Base-by-base conservation (phyloP, 225 moss, liverwort and hornwort species). In the Straminergon stramineum region DNA sequence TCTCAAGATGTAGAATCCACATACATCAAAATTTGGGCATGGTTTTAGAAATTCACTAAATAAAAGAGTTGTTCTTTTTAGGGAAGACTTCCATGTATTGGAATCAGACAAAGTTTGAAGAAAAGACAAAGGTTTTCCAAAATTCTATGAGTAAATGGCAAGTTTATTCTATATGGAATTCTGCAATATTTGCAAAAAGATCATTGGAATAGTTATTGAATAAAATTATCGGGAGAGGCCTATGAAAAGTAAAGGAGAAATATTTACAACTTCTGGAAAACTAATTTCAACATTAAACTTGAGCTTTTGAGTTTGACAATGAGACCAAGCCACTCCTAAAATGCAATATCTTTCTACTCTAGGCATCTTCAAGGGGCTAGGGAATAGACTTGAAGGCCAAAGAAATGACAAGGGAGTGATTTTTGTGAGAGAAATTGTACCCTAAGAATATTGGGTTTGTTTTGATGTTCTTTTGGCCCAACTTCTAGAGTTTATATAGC, bases 21-120 rank as follows among this genome's bases (percentile, higher is more conserved):
- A 0, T 37, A 3, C 15, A 9, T 35, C 35, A 53, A 53, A 35
- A 23, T 55, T 55, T 55, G 9, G 5, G 0, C 35, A 55, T 55
- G 15, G 9, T 23, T 15, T 55, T 55, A 15, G 15, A 35, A 78
- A 55, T 55, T 2, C 1, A 78, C 9, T 9, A 14, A 15, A 35
- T 16, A 13, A 37, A 78, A 56, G 48, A 48, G 6, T 2, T 23
- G 6, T 37, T 78, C 6, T 56, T 15, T 37, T 10, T 15, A 35
- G 6, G 0, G 0, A 21, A 2, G 5, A 37, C 24, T 78, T 37
- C 6, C 0, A 24, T 56, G 0, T 15, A 52, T 1, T 0, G 0
- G 2, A 53, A 77, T 53, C 1, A 0, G 0, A 20, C 35, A 35
- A 53, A 55, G 3, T 55, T 51, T 11, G 3, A 75, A 76, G 22